These are phyloP conservation scores for Beta corolliflora DNA, from an alignment of 179 eudicot species.

Conservation along the genomic window DNA sequence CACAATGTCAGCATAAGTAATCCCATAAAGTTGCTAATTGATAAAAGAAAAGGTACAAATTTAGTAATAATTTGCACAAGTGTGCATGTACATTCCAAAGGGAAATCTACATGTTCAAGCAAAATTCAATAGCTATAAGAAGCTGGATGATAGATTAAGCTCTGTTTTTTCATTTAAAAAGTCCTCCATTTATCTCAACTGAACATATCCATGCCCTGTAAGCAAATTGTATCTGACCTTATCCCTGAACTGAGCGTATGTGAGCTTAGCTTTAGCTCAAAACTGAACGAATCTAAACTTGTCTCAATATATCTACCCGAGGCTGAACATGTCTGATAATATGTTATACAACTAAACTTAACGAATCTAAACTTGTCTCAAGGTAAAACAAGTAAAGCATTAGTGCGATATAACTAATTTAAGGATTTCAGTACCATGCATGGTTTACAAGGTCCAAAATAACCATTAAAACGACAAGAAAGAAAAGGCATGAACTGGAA, in stretches of 20 bases:
- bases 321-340: background rate
- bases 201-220: background rate
- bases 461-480: background rate
- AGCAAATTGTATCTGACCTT: background rate
- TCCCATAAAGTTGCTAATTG: background rate
- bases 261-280: background rate
- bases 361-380: background rate
- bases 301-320: background rate
- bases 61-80: background rate
- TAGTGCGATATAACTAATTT: too few relatives aligned
- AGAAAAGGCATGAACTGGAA: background rate
- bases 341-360: background rate
- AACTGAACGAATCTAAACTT: background rate
- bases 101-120: background rate
- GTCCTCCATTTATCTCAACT: background rate
- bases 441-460: background rate
- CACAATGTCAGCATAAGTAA: background rate
- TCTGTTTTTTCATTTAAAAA: background rate
- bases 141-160: background rate
- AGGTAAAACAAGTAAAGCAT: too few relatives aligned
- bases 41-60: background rate
- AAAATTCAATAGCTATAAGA: constrained; percentile 1
- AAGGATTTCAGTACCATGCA: background rate
- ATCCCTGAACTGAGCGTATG: background rate
- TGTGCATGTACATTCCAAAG: background rate